Percentiles rank a stretch among this genome's conserved stretches.
These are phyloP conservation scores for Cyberlindnera euphorbiiphila DNA, from an alignment of 805 yeast genomes.

Conservation along the genomic window DNA sequence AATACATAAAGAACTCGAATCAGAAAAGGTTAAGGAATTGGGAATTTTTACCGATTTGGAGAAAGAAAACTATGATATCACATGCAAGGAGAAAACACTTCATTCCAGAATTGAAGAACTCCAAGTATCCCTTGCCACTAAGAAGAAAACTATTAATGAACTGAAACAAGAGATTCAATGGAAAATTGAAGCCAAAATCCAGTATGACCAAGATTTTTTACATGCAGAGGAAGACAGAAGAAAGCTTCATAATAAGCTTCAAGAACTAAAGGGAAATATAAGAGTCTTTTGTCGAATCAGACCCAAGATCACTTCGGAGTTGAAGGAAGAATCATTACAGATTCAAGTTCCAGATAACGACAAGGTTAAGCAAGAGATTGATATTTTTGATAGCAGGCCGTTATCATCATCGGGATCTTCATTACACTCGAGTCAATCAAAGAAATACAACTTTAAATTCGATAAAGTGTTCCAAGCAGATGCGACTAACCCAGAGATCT, in stretches of 20 bases:
- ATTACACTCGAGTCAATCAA: background rate
- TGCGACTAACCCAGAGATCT: constrained; percentile 58
- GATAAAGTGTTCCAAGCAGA: constrained; percentile 68
- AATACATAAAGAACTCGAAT: background rate
- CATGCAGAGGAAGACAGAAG: constrained; percentile 58
- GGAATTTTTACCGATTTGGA: background rate
- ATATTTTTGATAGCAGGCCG: constrained; percentile 15
- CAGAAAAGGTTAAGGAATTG: background rate
- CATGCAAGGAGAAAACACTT: background rate
- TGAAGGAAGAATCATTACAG: constrained; percentile 26
- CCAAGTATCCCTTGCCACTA: constrained; percentile 14
- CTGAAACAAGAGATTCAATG: constrained; percentile 21
- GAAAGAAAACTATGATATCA: constrained; percentile 3
- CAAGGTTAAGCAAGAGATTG: constrained; percentile 28
- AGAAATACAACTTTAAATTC: constrained; percentile 50
- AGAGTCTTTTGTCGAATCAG: constrained; percentile 85
- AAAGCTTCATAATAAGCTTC: constrained; percentile 64
- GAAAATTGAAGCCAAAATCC: constrained; percentile 31
- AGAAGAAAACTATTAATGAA: constrained; percentile 17
- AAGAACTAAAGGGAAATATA: constrained; percentile 87
- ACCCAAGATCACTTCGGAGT: constrained; percentile 41
- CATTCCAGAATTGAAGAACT: constrained; percentile 13
- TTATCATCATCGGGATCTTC: too few species aligned
- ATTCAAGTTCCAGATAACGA: constrained; percentile 31
- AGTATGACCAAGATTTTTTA: constrained; percentile 36